Base-by-base conservation (phyloP, 2,329 filamentous ascomycete genomes). In the Cucurbitaria berberidis region DNA sequence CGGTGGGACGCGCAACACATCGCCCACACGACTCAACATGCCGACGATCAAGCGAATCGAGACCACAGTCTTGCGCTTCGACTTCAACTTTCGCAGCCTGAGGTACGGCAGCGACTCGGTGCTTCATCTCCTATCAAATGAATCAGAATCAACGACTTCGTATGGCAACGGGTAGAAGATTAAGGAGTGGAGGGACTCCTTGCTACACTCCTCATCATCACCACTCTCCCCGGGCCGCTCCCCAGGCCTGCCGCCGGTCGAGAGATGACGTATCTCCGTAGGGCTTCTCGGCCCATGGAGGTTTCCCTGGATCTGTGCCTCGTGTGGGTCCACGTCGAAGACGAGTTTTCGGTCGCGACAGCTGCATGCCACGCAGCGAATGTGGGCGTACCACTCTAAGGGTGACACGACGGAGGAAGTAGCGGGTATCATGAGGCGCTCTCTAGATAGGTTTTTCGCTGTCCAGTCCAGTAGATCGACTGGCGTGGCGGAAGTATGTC, bases 101-200 rank as follows among this genome's bases (percentile, higher is more conserved):
- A 61, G 49, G 56, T 46, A 57, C 50, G 53, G 55, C 46, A 50
- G 44, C 19, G 47, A 41, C 19, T 55, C 56, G 59, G 61, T 54
- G 48, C 54, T 59, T 68, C 58, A 60, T 64, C 49, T 64, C 48
- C 27, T 45, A 51, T 51, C 46, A 63, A 60, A 61, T 60, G 59
- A 65, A 56, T 52, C 26, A 47, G 46, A 60, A 62, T 30, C 62
- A 62, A 58, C 48, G 58, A 52, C 22, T 29, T 57, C n/a, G 45
- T 53, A 55, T 32, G 51, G 48, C 55, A 49, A 42, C 64, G 62
- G 63, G 57, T 48, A 44, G 51, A 53, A 61, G 30, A 63, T 67
- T 59, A 53, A 53, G 48, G 35, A 34, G 38, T 27, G 38, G 42
- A 36, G 53, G 55, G 52, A 30, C 44, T 40, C 60, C 60, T 51